phyloP scores from a whole-genome alignment of 106 monocot genomes.

The Cymbidium sinense region DNA sequence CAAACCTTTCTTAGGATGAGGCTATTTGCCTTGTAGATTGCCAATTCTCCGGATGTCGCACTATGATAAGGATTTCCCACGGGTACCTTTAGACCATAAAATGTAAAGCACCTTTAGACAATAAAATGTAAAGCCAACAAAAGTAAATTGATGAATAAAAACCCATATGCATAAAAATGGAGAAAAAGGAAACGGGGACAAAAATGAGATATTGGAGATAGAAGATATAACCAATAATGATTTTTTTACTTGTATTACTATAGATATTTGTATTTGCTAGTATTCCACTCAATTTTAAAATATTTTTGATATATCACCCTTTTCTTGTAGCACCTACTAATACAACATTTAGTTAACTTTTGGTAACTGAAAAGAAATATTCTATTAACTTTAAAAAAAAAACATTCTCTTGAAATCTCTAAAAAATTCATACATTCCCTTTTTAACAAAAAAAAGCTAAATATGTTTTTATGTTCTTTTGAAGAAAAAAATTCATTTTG shows the following conservation, averaged over 20 bases:
- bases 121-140: neutral
- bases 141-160: neutral
- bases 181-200: neutral
- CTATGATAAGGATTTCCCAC: conserved; percentile 97
- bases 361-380: neutral
- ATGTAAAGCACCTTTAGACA: conserved; percentile 47
- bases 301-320: neutral
- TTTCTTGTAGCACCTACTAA: neutral
- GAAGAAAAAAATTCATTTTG: neutral
- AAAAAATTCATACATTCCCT: neutral
- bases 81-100: conserved; percentile 52
- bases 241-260: no score
- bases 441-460: neutral
- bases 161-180: neutral
- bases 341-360: neutral
- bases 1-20: conserved; percentile 73
- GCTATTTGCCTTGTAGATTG: conserved; percentile 87
- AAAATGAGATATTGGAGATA: neutral
- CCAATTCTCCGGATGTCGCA: conserved; percentile 94
- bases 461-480: neutral
- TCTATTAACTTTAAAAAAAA: neutral
- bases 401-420: no score
- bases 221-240: neutral
- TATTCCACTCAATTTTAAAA: neutral
- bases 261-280: neutral